Conservation (phyloP, 2,329 filamentous ascomycete species). For the Botrytis galanthina region DNA sequence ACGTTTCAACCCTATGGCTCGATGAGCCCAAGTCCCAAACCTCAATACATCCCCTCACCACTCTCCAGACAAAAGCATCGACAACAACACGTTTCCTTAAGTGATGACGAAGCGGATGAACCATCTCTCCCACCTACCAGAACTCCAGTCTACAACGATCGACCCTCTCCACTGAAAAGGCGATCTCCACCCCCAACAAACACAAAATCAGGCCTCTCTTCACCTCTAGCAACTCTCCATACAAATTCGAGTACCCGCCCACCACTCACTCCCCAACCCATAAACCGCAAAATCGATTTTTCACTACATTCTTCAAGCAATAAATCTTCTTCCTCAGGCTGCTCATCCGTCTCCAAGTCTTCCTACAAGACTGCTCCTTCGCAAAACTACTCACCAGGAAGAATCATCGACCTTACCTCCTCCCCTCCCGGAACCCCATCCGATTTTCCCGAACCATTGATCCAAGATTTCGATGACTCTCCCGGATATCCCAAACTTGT, state of each 20-base stretch:
- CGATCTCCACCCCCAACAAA: background rate
- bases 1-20: conserved; percentile 1
- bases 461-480: background rate
- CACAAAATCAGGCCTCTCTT: background rate
- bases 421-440: background rate
- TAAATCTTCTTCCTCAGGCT: conserved; percentile 11
- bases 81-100: background rate
- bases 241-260: background rate
- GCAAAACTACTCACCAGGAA: background rate
- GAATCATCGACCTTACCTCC: conserved; percentile 15
- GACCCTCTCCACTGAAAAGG: background rate
- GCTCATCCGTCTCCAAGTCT: conserved; percentile 6
- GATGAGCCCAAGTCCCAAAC: conserved; percentile 4
- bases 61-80: conserved; percentile 3
- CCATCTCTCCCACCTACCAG: background rate
- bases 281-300: conserved; percentile 17
- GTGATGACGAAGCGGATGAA: conserved; percentile 7
- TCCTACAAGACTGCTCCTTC: conserved; percentile 17
- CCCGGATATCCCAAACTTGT: conserved; percentile 6
- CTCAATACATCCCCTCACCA: background rate
- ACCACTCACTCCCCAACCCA: conserved; percentile 10
- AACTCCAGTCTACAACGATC: background rate
- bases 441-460: background rate
- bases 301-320: background rate
- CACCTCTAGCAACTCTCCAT: background rate